A percentile compares a stretch with the other conserved stretches of the same genome.
Evolutionary conservation across 1,139 yeast species (phyloP).

Genomic region (Nadsonia commutata): DNA sequence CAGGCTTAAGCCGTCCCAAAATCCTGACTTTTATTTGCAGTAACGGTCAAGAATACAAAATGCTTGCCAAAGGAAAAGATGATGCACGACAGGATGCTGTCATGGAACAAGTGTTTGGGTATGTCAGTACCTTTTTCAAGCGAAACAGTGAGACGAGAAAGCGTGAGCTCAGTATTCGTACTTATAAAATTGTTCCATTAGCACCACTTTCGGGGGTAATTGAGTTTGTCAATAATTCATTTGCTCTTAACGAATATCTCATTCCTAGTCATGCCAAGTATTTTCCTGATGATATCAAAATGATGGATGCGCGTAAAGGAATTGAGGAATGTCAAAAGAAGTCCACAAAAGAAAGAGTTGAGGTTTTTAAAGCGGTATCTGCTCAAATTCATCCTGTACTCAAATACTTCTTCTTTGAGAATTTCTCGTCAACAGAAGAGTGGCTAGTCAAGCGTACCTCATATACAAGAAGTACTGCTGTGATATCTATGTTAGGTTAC

Average conservation of each 20-base stretch:
- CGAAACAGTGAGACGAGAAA: slow-evolving; percentile 42
- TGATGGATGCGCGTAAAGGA: slow-evolving; percentile 44
- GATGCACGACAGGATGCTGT: slow-evolving; percentile 91
- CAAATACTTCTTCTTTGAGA: slow-evolving; percentile 52
- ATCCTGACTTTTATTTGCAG: slow-evolving; percentile 41
- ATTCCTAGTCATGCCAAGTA: slow-evolving; percentile 39
- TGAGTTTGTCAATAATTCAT: slow-evolving; percentile 74
- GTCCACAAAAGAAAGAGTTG: slow-evolving; percentile 32
- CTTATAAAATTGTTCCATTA: slow-evolving; percentile 81
- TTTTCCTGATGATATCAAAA: slow-evolving; percentile 30
- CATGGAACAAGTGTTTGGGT: slow-evolving; percentile 92
- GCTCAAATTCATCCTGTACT: slow-evolving; percentile 49
- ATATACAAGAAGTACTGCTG: slow-evolving; percentile 72
- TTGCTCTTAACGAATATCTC: slow-evolving; percentile 55
- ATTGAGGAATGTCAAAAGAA: slow-evolving; percentile 48
- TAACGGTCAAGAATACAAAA: slow-evolving; percentile 42
- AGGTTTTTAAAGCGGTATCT: slow-evolving; percentile 38
- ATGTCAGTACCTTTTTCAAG: slow-evolving; percentile 58
- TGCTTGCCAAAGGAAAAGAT: slow-evolving; percentile 71
- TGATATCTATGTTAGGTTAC: slow-evolving; percentile 75
- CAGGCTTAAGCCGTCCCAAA: slow-evolving; percentile 81
- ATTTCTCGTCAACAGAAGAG: slow-evolving; percentile 33
- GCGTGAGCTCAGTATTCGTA: slow-evolving; percentile 49
- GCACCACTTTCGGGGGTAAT: slow-evolving; percentile 82
- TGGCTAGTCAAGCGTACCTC: slow-evolving; percentile 59